Evolutionary conservation across 2,329 filamentous ascomycete genomes (phyloP), one percentile per base, ranked within the genome.

Genomic region (Fonsecaea pugnacius): DNA sequence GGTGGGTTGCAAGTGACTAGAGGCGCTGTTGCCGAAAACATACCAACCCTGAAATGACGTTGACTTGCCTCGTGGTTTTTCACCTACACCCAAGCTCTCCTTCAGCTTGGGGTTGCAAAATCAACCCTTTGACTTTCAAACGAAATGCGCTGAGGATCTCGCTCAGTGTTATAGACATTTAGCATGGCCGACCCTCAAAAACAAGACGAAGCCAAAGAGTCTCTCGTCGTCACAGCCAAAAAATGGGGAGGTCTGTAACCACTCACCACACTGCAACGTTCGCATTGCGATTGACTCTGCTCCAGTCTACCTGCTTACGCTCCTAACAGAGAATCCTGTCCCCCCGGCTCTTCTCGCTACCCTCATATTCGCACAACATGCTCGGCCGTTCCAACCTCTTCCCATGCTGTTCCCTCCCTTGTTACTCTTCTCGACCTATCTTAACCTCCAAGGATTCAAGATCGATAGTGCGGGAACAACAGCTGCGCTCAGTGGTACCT

Each of bases 341-440:
- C 86, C 88, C 1, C 84, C 88, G 27, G 87, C 85, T 10, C 75
- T 88, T 12, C 83, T 89, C 50, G 88, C 88, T 63, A 88, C 87
- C 8, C 79, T 90, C 50, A 84, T 90, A 69, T 84, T 87, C 46
- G 86, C 87, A 10, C 86, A 89, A 71, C 85, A 89, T 78, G 79
- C 84, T 50, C 85, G 86, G n/a, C 88, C 88, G 7, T 86, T 88
- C 75, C 87, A 88, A 73, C 73, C 80, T 6, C 78, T 90, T 0
- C 88, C 88, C 3, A 87, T 90, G 83, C 75, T 88, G 67, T 90
- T 90, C 73, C 84, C 87, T 4, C 87, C 87, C 1, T 78, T 88
- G 62, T 80, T 90, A 2, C 80, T 90, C 64, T 88, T 89, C 77
- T 84, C 84, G 58, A 85, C 84, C 63, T 90, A 90, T 72, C 78